Base-by-base conservation (phyloP, 1,284 basidiomycete species). In the Ceratobasidium papillatum region DNA sequence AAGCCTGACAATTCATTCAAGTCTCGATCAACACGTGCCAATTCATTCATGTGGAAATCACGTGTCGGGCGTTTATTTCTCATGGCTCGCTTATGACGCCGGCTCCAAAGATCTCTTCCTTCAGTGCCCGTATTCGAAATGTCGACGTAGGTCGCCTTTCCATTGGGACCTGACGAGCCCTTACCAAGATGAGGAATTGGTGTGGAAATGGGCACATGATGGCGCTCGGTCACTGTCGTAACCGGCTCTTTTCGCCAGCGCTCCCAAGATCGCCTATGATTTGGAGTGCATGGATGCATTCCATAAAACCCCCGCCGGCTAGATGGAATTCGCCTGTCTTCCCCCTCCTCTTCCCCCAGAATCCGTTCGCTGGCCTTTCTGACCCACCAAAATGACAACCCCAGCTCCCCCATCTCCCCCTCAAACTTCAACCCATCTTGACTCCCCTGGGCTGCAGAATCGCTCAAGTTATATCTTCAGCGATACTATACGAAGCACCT, bases 221-320 rank as follows among this genome's bases (percentile, higher is more conserved):
- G 54, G 54, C 5, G 22, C 30, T 72, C 69, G 69, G 69, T 25
- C 22, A 45, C 36, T n/a, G 43, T 62, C 38, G 38, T 62, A 61
- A 62, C 69, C 69, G 69, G 69, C 45, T 19, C 5, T 36, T 25
- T 32, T 34, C 54, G 38, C 36, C 66, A 22, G 41, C 27, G 38
- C 43, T 52, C 41, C 51, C 58, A 22, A 41, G 58, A 72, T 72
- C 56, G 25, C 43, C 43, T 54, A 71, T 59, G 27, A 38, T 72
- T 63, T 58, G 54, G 63, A 43, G 56, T 51, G 8, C 30, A 52
- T 17, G 58, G 30, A n/a, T 14, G 32, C 41, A 25, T 52, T 58
- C 54, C 41, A 72, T 72, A 72, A 61, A 72, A 62, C 34, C 69
- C 69, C 52, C 32, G 47, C 58, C 25, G 69, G 14, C 56, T 51